Evolutionary conservation across 2,329 filamentous ascomycete genomes (phyloP), one percentile per base, ranked within the genome.

Genomic region (Trichoderma endophyticum): DNA sequence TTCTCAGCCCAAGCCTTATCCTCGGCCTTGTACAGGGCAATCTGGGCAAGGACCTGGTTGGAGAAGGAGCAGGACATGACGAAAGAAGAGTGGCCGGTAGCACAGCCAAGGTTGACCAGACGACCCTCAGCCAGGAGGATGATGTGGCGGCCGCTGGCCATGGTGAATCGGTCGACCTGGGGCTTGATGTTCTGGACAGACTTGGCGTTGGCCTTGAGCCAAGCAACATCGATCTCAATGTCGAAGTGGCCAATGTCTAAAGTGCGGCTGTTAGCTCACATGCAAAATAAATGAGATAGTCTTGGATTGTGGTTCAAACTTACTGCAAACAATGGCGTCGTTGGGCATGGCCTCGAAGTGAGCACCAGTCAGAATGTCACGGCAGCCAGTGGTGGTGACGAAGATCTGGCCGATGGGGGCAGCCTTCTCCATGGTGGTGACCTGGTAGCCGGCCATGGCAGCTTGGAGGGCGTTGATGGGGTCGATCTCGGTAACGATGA

Each of bases 51-150:
- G 80, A 98, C 96, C 90, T 99, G 96, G 92, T 99, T 99, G 90
- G 95, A 97, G 92, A 99, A 99, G 76, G 95, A 98, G 92, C 96
- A 99, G 80, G 95, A 98, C 96, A 99, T 98, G 78, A 99, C 96
- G 86, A 99, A 99, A 68, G 95, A 98, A 78, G 95, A 97, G 92
- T 99, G 96, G 78, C 96, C 96, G 76, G 96, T 99, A 82, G 96
- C 96, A 86, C 96, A 99, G 85, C 96, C 96, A 79, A 99, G 89
- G 92, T 99, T 99, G 87, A 99, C 96, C 77, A 99, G 93, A 88
- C 96, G 95, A 79, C 96, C 96, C 89, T 98, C 96, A 75, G 96
- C 96, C 76, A 99, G 91, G 80, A 99, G 94, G 86, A 99, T 97
- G 89, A 99, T 95, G 90, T 98, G 92, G 80, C 93, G 92, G 86